phyloP scores from a whole-genome alignment of 441 rosid genomes.

The Euphorbia celastroides region DNA sequence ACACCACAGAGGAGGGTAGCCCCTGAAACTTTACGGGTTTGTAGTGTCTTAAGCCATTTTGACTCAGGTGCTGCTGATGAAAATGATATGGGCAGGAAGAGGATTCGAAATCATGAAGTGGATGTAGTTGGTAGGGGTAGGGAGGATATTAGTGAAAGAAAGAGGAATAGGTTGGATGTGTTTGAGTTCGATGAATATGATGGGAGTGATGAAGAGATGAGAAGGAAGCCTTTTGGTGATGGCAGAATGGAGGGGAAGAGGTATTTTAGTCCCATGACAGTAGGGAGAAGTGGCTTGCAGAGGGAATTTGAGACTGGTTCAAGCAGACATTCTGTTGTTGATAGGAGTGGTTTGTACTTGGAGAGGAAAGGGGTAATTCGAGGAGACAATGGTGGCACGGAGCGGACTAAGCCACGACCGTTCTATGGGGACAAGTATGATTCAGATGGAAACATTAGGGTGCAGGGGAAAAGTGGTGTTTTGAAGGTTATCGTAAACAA shows the following conservation, averaged over 20 bases:
- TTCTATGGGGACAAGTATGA: slow-evolving; percentile 44
- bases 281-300: slow-evolving; percentile 34
- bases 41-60: slow-evolving; percentile 35
- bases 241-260: slow-evolving; percentile 42
- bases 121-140: slow-evolving; percentile 34
- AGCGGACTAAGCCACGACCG: slow-evolving; percentile 25
- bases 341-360: slow-evolving; percentile 33
- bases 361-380: slow-evolving; percentile 38
- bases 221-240: slow-evolving; percentile 39
- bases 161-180: slow-evolving; percentile 62
- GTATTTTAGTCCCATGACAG: slow-evolving; percentile 38
- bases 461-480: slow-evolving; percentile 96
- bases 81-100: slow-evolving; percentile 38
- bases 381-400: slow-evolving; percentile 34
- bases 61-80: slow-evolving; percentile 32
- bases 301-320: slow-evolving; percentile 51
- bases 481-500: slow-evolving; percentile 88
- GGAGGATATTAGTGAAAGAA: slow-evolving; percentile 36
- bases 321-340: slow-evolving; percentile 40
- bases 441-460: slow-evolving; percentile 66
- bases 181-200: slow-evolving; percentile 82
- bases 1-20: slow-evolving; percentile 41
- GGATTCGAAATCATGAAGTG: slow-evolving; percentile 34
- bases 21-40: slow-evolving; percentile 34
- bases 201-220: slow-evolving; percentile 47